Evolutionary conservation across 345 rosid species (phyloP).

Genomic region (Salix purpurea): DNA sequence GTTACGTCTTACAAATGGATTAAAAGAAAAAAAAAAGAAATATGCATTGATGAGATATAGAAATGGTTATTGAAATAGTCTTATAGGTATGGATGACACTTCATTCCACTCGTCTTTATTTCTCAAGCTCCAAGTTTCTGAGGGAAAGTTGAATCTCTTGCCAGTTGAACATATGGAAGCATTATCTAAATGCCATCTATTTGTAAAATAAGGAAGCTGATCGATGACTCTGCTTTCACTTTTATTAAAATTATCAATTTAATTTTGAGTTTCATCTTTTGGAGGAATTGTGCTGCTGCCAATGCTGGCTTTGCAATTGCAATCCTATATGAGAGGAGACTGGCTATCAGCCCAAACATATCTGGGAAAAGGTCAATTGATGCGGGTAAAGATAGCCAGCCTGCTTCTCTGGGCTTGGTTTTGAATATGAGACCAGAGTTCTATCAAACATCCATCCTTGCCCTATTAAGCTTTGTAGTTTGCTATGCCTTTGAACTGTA

Average conservation of each 20-base stretch:
- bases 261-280: not conserved
- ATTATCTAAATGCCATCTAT: not conserved
- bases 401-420: not conserved
- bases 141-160: not conserved
- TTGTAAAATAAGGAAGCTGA: not conserved
- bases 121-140: not conserved
- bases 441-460: not conserved
- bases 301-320: not conserved
- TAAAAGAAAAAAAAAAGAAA: not conserved
- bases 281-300: not conserved
- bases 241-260: not conserved
- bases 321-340: not conserved
- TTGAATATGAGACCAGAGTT: conserved; percentile 6
- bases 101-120: not conserved
- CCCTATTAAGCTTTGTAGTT: not conserved
- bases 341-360: not conserved
- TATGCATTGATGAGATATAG: not conserved
- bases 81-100: not conserved
- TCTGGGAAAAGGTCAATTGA: not conserved
- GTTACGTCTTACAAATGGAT: not conserved
- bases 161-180: not conserved
- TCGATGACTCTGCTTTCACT: not conserved
- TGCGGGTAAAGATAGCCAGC: conserved; percentile 1
- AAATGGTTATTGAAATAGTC: not conserved
- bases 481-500: not conserved